phyloP scores from a whole-genome alignment of 1,139 yeast species.

The Pichia sp. region DNA sequence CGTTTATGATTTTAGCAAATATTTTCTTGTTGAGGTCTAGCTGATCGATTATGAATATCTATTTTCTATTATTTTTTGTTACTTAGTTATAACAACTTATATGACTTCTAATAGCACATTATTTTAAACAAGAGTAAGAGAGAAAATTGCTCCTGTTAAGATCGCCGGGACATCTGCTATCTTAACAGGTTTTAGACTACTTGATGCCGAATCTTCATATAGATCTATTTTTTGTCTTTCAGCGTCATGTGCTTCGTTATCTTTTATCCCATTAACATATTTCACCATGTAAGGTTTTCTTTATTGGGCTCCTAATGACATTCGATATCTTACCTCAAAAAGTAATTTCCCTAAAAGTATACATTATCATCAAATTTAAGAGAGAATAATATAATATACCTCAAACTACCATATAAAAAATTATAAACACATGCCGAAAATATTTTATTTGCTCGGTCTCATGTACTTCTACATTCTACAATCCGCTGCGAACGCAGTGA shows the following conservation, averaged over 20 bases:
- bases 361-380: not conserved
- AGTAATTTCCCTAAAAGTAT: not conserved
- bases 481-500: not conserved
- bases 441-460: not conserved
- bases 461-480: not conserved
- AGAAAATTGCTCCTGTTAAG: not conserved
- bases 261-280: not conserved
- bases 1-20: too few species aligned
- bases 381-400: not conserved
- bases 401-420: not conserved
- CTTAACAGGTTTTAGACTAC: not conserved
- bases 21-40: not conserved
- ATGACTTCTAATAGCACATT: not conserved
- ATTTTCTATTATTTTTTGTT: not conserved
- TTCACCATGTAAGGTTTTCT: not conserved
- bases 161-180: not conserved
- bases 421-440: not conserved
- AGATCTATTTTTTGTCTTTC: not conserved
- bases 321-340: not conserved
- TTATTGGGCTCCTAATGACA: not conserved
- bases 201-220: not conserved
- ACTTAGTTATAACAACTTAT: not conserved
- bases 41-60: not conserved
- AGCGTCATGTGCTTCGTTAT: not conserved
- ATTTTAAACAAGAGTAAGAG: not conserved